Evolutionary conservation across 495 filamentous ascomycete species (phyloP), one percentile per base, ranked within the genome.

Genomic region (Xylaria scruposa): DNA sequence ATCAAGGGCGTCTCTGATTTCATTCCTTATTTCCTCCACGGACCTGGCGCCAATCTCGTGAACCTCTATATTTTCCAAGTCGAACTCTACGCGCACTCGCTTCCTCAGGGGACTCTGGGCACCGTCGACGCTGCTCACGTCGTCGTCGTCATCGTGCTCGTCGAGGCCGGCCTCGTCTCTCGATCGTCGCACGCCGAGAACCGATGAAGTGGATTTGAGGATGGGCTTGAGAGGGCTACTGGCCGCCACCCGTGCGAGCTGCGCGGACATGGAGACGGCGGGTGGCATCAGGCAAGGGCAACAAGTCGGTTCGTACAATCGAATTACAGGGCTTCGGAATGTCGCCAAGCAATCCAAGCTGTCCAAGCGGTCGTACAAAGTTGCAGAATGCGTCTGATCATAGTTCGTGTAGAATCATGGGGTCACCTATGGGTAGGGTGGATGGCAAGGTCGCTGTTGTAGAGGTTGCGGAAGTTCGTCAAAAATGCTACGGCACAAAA

Each of bases 1-100:
- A 73, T 94, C 90, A 19, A 98, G 86, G 1, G 91, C 93, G 70
- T 89, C 86, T 76, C 86, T 87, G 42, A 97, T 90, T 73, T 95
- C 92, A 51, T 91, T 89, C 85, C 87, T 94, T 86, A 78, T 90
- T 82, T 81, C 86, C 73, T 83, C 83, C 21, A 86, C 69, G 24
- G 79, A 81, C 70, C 84, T 79, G 68, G 77, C 70, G 60, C 81
- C 79, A 49, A 86, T 80, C 44, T 90, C 84, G 67, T 87, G 85
- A 49, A 91, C 79, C 72, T 91, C 87, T 75, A 92, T 88, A 53
- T 94, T 88, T 31, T 90, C 87, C 47, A 91, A 85, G 72, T 93
- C 89, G 80, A 97, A 97, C 47, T 91, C 88, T 36, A 97, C 93
- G 58, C 79, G 85, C 47, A 79, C 80, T 63, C 84, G 83, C 75